These are phyloP conservation scores for Eremothecium sinecaudum DNA, from an alignment of 1,139 yeast genomes.

Conservation along the genomic window DNA sequence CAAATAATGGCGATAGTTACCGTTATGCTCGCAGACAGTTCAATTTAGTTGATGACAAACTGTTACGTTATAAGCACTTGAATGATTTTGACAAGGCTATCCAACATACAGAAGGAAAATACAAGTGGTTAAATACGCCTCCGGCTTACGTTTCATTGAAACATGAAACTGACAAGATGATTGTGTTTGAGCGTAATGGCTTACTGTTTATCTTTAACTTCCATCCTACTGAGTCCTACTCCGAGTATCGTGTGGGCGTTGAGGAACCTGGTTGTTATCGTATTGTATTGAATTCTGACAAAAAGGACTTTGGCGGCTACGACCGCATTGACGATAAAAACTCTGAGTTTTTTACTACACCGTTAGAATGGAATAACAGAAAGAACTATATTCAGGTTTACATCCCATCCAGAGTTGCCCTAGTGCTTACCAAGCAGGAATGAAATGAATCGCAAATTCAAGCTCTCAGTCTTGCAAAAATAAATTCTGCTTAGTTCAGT, in stretches of 20 bases:
- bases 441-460: too few relatives aligned
- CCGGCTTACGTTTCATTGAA: constrained; percentile 85
- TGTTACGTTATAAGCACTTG: constrained; percentile 69
- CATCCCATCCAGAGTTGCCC: constrained; percentile 72
- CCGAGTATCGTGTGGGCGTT: constrained; percentile 85
- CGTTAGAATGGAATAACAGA: constrained; percentile 73
- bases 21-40: constrained; percentile 94
- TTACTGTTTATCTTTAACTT: constrained; percentile 79
- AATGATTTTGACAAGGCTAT: constrained; percentile 74
- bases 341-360: constrained; percentile 55
- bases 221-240: constrained; percentile 72
- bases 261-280: constrained; percentile 68
- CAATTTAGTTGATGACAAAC: constrained; percentile 68
- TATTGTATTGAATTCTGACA: constrained; percentile 69
- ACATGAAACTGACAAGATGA: constrained; percentile 77
- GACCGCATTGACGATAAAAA: constrained; percentile 51
- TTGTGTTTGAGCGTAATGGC: constrained; percentile 84
- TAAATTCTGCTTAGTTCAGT: too few relatives aligned
- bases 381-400: constrained; percentile 70
- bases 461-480: too few relatives aligned
- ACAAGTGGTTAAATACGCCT: constrained; percentile 63
- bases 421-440: too few relatives aligned
- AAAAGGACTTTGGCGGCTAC: constrained; percentile 70
- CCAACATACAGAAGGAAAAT: constrained; percentile 65
- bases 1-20: constrained; percentile 77